Base-by-base conservation (phyloP, 2,329 filamentous ascomycete species). In the Arachnomyces sp. region DNA sequence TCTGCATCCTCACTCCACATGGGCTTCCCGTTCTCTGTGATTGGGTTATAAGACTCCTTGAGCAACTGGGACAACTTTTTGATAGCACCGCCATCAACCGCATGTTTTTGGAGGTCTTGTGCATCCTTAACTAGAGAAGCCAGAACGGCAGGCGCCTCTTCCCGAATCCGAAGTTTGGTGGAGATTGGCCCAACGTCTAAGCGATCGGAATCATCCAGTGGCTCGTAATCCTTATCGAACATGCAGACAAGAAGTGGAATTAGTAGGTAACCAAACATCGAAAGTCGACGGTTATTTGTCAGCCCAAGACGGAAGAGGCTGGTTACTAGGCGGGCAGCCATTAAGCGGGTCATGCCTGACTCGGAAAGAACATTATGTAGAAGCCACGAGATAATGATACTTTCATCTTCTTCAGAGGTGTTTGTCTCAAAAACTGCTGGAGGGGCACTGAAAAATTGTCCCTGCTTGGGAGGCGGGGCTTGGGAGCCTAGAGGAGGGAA, bases 41-140 rank as follows among this genome's bases (percentile, higher is more conserved):
- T 64, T 7, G 73, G 71, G 46, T 84, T 80, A 51, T 83, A 84
- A 1, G 78, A 77, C 52, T 75, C 72, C 54, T 83, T 84, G 15
- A 86, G 61, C 43, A 83, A 69, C 40, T 77, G 72, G 11, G 80
- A 75, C 12, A 86, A 66, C 39, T 73, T 72, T 39, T 75, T 75
- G 39, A 85, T 72, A 8, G 77, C 75, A 40, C 70, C 71, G 34
- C 77, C 77, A 44, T 95, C 86, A 32, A 82, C 82, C 0, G 88
- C 87, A 29, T 86, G 81, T 52, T 82, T 84, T 61, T 96, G 90
- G 39, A 96, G 71, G 43, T 77, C 74, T 44, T 84, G 78, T 57
- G 82, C 87, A 53, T 92, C 86, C 17, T 80, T 78, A 13, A 95
- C 79, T 30, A 96, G 71, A 34, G 81, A 78, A 12, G 87, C 86